Evolutionary conservation across 352 stramenopile species (phyloP).

Genomic region (Globisporangium megalacanthum): DNA sequence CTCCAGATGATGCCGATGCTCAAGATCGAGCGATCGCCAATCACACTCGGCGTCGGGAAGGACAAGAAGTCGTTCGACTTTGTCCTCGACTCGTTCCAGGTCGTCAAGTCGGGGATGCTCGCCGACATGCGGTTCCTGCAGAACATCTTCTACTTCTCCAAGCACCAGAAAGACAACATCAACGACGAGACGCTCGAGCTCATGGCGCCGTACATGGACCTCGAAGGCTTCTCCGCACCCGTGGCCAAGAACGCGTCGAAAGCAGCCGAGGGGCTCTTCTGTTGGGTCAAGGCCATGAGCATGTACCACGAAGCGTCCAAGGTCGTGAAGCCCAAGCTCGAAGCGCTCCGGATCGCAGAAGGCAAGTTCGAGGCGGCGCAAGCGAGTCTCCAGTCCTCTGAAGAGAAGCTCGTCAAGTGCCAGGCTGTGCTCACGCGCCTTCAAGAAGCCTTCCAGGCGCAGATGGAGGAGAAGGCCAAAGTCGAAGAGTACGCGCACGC

Average conservation of each 20-base stretch:
- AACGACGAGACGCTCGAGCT: slow-evolving; percentile 92
- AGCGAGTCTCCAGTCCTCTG: slow-evolving; percentile 52
- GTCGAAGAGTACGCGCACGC: slow-evolving; percentile 83
- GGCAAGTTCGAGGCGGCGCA: slow-evolving; percentile 85
- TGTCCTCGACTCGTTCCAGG: slow-evolving; percentile 81
- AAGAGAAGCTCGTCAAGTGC: slow-evolving; percentile 68
- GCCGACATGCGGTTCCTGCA: slow-evolving; percentile 85
- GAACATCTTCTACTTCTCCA: slow-evolving; percentile 89
- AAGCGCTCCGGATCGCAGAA: slow-evolving; percentile 86
- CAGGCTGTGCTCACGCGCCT: slow-evolving; percentile 58
- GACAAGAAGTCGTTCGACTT: slow-evolving; percentile 87
- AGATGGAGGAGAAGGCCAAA: slow-evolving; percentile 83
- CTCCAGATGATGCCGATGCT: slow-evolving; percentile 83
- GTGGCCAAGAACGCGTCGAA: slow-evolving; percentile 88
- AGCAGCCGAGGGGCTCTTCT: slow-evolving; percentile 87
- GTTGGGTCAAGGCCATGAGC: slow-evolving; percentile 88
- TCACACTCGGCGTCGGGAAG: slow-evolving; percentile 76
- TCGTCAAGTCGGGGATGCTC: slow-evolving; percentile 82
- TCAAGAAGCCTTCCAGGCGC: slow-evolving; percentile 84
- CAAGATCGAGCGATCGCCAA: slow-evolving; percentile 50
- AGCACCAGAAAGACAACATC: slow-evolving; percentile 90
- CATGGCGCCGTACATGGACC: slow-evolving; percentile 88
- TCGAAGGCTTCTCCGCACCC: slow-evolving; percentile 73
- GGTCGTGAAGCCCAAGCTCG: slow-evolving; percentile 92
- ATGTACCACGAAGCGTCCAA: slow-evolving; percentile 91